These are phyloP conservation scores for Epicoccum sorghinum DNA, from an alignment of 2,329 filamentous ascomycete species.

Conservation along the genomic window DNA sequence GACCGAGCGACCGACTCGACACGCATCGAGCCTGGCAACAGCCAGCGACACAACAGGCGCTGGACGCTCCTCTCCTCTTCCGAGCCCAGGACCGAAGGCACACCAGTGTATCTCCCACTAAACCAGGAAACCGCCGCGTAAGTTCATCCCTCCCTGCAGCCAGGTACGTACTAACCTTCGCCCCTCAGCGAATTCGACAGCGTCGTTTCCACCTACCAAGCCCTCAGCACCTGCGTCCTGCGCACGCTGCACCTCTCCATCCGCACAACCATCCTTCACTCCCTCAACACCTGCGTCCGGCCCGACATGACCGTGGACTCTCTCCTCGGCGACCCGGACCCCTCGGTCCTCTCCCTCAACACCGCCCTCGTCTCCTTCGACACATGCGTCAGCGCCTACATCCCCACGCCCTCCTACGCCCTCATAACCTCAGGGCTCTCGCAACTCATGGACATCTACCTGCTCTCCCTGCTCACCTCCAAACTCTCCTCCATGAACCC, in stretches of 20 bases:
- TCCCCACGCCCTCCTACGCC: constrained; percentile 69
- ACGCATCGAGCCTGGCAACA: constrained; percentile 51
- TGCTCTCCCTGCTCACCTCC: constrained; percentile 69
- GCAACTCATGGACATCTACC: constrained; percentile 76
- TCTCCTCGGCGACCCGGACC: constrained; percentile 77
- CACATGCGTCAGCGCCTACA: constrained; percentile 75
- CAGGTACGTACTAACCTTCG: constrained; percentile 13
- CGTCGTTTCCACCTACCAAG: constrained; percentile 81
- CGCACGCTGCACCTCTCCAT: constrained; percentile 89
- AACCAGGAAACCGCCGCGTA: constrained; percentile 83
- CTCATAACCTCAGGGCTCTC: constrained; percentile 82
- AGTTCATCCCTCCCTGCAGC: constrained; percentile 36
- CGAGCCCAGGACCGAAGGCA: constrained; percentile 60
- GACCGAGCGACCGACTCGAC: constrained; percentile 72
- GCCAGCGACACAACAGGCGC: constrained; percentile 66
- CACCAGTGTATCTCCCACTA: constrained; percentile 82
- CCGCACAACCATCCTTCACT: constrained; percentile 82
- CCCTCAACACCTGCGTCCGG: constrained; percentile 65
- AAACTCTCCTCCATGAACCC: constrained; percentile 81
- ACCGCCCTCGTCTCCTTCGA: constrained; percentile 85
- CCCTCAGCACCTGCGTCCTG: constrained; percentile 78
- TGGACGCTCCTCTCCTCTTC: constrained; percentile 77
- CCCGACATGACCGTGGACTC: constrained; percentile 64
- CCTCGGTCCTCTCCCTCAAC: constrained; percentile 82
- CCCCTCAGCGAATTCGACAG: constrained; percentile 75